Evolutionary conservation across 2,329 filamentous ascomycete genomes (phyloP), one percentile per base, ranked within the genome.

Genomic region (Tolypocladium capitatum): DNA sequence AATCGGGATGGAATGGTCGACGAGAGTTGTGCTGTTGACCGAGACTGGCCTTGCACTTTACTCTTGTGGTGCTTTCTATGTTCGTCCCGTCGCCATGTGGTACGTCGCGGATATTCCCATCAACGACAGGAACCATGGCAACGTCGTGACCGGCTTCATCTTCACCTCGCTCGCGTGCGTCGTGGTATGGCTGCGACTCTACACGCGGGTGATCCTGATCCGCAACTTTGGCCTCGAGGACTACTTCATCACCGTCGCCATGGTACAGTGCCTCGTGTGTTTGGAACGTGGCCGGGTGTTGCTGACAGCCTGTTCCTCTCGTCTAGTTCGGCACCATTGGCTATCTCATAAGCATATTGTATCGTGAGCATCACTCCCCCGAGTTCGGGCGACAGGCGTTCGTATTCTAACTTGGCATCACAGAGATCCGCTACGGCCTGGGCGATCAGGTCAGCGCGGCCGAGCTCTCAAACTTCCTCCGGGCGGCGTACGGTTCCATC

Each of bases 1-100:
- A 5, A 24, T n/a, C n/a, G n/a, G n/a, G n/a, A n/a, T n/a, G n/a
- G n/a, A n/a, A n/a, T n/a, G n/a, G n/a, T n/a, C n/a, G n/a, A n/a
- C n/a, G n/a, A n/a, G n/a, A n/a, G n/a, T n/a, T n/a, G n/a, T n/a
- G n/a, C n/a, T n/a, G n/a, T n/a, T n/a, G n/a, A n/a, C n/a, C n/a
- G n/a, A n/a, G n/a, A 24, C 24, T 24, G 24, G 24, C 24, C 3
- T 24, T 24, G 3, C 5, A 4, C 24, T 24, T 24, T 5, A 24
- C 5, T 24, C 24, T 24, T 24, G 24, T 46, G 28, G 43, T 45
- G 67, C 51, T 60, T 72, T 31, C 67, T 71, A 46, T 18, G n/a
- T n/a, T 10, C 11, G 43, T 34, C 33, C 16, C 40, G 43, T 31
- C 38, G 38, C 38, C 20, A 50, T 50, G 48, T 46, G 33, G 55